A percentile compares a stretch with the other conserved stretches of the same genome.
Evolutionary conservation across 768 basidiomycete species (phyloP).

Genomic region (Suillus weaverae): DNA sequence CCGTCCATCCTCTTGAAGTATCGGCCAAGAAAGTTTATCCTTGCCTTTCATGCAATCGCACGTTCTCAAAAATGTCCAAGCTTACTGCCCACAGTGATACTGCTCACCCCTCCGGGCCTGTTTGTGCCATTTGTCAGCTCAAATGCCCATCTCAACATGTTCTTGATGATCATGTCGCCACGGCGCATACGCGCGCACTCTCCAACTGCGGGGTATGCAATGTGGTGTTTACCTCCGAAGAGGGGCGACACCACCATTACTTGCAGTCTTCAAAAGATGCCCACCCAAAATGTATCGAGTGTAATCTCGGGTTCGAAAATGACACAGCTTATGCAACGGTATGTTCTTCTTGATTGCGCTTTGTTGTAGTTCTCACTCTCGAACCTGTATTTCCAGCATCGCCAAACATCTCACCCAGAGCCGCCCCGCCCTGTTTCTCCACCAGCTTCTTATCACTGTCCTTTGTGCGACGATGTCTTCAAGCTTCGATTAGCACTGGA

Average conservation of each 20-base stretch:
- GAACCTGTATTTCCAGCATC: slow-evolving; percentile 1
- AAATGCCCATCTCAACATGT: slow-evolving; percentile 22
- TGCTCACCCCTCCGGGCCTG: slow-evolving; percentile 21
- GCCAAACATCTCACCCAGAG: background rate
- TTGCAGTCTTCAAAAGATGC: slow-evolving; percentile 30
- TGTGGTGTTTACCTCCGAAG: slow-evolving; percentile 29
- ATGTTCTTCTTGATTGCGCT: slow-evolving; percentile 8
- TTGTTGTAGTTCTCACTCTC: background rate
- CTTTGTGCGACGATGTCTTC: background rate
- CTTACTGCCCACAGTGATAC: slow-evolving; percentile 26
- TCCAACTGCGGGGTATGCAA: slow-evolving; percentile 23
- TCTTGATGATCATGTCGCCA: slow-evolving; percentile 31
- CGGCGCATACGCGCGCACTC: slow-evolving; percentile 27
- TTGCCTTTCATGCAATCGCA: slow-evolving; percentile 20
- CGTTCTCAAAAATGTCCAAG: slow-evolving; percentile 20
- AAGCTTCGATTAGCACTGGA: background rate
- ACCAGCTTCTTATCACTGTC: background rate
- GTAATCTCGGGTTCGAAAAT: slow-evolving; percentile 37
- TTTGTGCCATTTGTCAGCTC: slow-evolving; percentile 28
- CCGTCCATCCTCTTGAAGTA: background rate
- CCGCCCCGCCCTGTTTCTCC: background rate
- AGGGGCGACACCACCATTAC: slow-evolving; percentile 41
- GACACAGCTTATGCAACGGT: slow-evolving; percentile 30
- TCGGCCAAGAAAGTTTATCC: background rate
- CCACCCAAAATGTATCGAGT: slow-evolving; percentile 39